Conservation (phyloP, 495 filamentous ascomycete species). For the Penicillium robsamsonii region DNA sequence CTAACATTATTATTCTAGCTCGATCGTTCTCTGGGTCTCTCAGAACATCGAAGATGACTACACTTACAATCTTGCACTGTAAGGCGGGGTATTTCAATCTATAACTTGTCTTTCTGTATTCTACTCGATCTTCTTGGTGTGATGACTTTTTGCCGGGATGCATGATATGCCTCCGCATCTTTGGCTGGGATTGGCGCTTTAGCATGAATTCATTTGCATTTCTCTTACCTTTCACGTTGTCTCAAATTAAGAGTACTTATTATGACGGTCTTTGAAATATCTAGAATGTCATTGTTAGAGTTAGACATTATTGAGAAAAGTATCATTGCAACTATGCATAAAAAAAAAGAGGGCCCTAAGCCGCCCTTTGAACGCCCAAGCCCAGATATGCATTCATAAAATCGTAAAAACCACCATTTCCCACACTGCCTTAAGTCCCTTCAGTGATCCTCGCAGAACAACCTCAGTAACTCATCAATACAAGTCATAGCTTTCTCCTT, state of each 20-base stretch:
- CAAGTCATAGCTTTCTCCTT: constrained; percentile 47
- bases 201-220: constrained; percentile 18
- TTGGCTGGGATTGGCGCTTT: constrained; percentile 16
- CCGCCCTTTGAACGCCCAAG: background rate
- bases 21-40: constrained; percentile 88
- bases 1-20: constrained; percentile 48
- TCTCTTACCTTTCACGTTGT: background rate
- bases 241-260: background rate
- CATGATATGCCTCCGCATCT: constrained; percentile 16
- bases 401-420: constrained; percentile 15
- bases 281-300: background rate
- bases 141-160: constrained; percentile 16
- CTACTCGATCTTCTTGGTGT: constrained; percentile 19
- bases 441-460: constrained; percentile 48
- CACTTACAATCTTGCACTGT: constrained; percentile 90
- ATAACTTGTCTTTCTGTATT: constrained; percentile 21
- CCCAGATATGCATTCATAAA: constrained; percentile 15
- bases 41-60: constrained; percentile 99
- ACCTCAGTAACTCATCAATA: constrained; percentile 44
- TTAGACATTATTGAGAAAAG: background rate
- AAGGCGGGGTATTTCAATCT: background rate
- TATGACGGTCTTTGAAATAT: background rate
- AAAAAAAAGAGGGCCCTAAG: background rate
- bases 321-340: background rate
- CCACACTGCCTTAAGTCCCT: background rate